Conservation (phyloP, 495 filamentous ascomycete species). For the Daldinia caldariorum region DNA sequence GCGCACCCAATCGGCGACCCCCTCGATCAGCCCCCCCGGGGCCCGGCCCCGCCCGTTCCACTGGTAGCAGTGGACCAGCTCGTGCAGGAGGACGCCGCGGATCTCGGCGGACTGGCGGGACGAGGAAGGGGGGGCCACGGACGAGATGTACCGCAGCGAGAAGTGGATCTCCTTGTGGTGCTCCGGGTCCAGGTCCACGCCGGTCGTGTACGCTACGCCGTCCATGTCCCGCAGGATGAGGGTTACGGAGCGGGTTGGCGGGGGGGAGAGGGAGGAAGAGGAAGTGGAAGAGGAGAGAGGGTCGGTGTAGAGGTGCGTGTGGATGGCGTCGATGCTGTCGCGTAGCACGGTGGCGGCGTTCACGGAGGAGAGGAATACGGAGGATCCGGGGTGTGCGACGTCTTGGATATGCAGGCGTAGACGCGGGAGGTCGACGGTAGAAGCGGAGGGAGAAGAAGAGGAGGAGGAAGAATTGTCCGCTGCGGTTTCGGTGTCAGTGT, state of each 20-base stretch:
- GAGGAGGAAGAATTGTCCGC: slow-evolving; percentile 10
- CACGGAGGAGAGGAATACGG: slow-evolving; percentile 69
- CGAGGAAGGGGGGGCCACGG: slow-evolving; percentile 43
- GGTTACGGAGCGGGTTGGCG: slow-evolving; percentile 78
- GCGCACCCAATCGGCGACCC: slow-evolving; percentile 93
- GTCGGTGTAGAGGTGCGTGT: slow-evolving; percentile 38
- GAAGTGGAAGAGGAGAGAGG: not conserved
- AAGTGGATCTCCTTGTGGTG: slow-evolving; percentile 96
- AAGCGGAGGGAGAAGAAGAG: slow-evolving; percentile 16
- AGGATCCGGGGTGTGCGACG: slow-evolving; percentile 69
- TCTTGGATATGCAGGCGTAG: slow-evolving; percentile 77
- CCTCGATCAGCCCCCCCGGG: slow-evolving; percentile 88
- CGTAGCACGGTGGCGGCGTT: slow-evolving; percentile 67
- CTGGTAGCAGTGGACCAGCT: slow-evolving; percentile 97
- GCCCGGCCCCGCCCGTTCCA: slow-evolving; percentile 70
- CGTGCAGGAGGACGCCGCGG: slow-evolving; percentile 84
- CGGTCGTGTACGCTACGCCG: slow-evolving; percentile 90
- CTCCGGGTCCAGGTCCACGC: slow-evolving; percentile 77
- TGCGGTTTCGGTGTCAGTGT: not conserved
- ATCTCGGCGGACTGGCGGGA: slow-evolving; percentile 70
- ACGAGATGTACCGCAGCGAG: slow-evolving; percentile 76
- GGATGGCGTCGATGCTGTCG: slow-evolving; percentile 69
- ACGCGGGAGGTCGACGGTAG: slow-evolving; percentile 57
- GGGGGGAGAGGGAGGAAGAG: slow-evolving; percentile 67
- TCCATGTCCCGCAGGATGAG: slow-evolving; percentile 80